Evolutionary conservation across 2,329 filamentous ascomycete species (phyloP), one percentile per base, ranked within the genome.

Genomic region (Aspergillus sp.): DNA sequence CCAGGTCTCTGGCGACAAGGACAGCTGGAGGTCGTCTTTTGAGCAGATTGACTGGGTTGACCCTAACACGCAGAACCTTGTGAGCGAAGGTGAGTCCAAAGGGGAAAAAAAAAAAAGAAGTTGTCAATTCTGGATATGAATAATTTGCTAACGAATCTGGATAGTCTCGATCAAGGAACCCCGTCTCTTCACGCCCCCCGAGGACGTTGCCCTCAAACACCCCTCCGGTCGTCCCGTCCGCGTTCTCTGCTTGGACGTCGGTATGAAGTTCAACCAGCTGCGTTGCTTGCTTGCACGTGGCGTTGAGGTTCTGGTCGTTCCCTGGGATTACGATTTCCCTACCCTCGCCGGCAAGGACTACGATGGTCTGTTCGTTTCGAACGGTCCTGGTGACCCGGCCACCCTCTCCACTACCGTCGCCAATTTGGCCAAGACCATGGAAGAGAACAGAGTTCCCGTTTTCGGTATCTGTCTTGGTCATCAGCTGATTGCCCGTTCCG

Each of bases 201-300:
- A 82, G 30, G 79, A 83, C 49, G 80, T 78, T 60, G 83, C 85
- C 54, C 80, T 95, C 60, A 85, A 88, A 71, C 90, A 95, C 72
- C 86, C 90, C 37, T 94, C 89, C 48, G 93, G 91, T 53, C 86
- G 90, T 60, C 79, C 85, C 44, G 79, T 97, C 50, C 88, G 90
- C 65, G 84, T 98, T 52, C 77, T 97, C 44, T 95, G 90, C 67
- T 81, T 98, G 59, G 93, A 98, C 74, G 91, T 98, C 59, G 93
- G 93, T 68, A 84, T 97, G 77, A 98, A 98, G 74, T 96, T 88
- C 75, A 98, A 97, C 74, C 93, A 98, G 74, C 79, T 98, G 60
- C 82, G 93, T 58, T 98, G 93, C 74, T 84, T 98, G 61, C 78
- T 98, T 50, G 85, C 83, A 61, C 84, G 93, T 59, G 93, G 93